Conservation (phyloP, 192 early-diverging fungal species). For the Linnemannia schmuckeri region DNA sequence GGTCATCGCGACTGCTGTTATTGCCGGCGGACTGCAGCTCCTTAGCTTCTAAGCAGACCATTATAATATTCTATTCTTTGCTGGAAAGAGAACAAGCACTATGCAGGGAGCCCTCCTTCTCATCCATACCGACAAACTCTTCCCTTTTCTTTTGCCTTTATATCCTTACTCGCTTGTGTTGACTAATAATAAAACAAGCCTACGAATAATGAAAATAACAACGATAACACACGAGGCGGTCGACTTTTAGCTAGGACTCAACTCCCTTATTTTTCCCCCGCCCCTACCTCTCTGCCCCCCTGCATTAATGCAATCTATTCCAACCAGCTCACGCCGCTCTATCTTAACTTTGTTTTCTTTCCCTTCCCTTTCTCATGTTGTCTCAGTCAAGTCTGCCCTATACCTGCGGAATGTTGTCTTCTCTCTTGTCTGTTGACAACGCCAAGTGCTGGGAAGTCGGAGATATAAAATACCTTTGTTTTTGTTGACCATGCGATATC, state of each 20-base stretch:
- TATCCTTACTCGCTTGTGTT: too few species aligned
- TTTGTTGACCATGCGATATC: background rate
- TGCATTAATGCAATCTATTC: conserved; percentile 8
- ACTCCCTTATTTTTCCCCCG: background rate
- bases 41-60: background rate
- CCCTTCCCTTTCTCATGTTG: background rate
- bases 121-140: too few species aligned
- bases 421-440: background rate
- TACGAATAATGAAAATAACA: too few species aligned
- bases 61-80: background rate
- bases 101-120: too few species aligned
- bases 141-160: too few species aligned
- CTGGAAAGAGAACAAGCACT: background rate
- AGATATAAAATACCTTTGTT: background rate
- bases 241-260: background rate
- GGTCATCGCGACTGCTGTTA: background rate
- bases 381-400: background rate
- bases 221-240: background rate
- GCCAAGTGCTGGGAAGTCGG: background rate
- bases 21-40: background rate
- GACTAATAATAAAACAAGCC: too few species aligned
- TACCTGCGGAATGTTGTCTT: background rate
- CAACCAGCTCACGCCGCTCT: background rate
- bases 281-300: background rate
- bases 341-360: background rate